Evolutionary conservation across 345 rosid species (phyloP).

Genomic region (Streptanthus diversifolius): DNA sequence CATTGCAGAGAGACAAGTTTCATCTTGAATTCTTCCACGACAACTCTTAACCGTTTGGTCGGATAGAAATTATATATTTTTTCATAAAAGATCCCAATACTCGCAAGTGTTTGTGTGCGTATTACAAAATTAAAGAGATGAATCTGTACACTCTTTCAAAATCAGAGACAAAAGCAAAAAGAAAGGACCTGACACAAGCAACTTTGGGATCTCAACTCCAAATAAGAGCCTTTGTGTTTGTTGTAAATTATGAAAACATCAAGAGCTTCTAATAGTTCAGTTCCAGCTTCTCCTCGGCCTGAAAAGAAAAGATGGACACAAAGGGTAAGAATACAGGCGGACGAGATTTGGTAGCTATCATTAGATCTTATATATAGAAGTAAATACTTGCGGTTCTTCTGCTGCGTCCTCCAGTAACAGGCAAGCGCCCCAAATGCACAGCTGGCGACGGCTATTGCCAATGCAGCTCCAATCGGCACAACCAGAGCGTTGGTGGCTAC

Average conservation of each 20-base stretch:
- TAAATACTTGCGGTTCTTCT: conserved; percentile 92
- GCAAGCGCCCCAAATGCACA: conserved; percentile 98
- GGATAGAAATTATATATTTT: background rate
- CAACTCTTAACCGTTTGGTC: background rate
- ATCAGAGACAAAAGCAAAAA: conserved; percentile 7
- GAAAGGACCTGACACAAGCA: conserved; percentile 20
- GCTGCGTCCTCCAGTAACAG: conserved; percentile 95
- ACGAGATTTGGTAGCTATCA: conserved; percentile 19
- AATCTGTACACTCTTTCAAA: conserved; percentile 21
- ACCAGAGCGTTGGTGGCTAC: conserved; percentile 70
- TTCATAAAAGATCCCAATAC: background rate
- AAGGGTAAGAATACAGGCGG: background rate
- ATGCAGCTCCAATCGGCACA: conserved; percentile 95
- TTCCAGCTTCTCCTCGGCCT: conserved; percentile 39
- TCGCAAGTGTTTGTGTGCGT: background rate
- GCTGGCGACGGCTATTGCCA: conserved; percentile 95
- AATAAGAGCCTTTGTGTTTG: conserved; percentile 10
- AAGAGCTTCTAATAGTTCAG: conserved; percentile 8
- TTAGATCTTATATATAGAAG: conserved; percentile 52
- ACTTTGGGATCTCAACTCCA: conserved; percentile 20
- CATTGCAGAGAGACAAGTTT: conserved; percentile 1
- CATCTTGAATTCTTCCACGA: background rate
- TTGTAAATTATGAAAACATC: conserved; percentile 12
- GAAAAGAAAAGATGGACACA: conserved; percentile 5
- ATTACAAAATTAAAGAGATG: background rate